Percentiles rank a stretch among this genome's conserved stretches.
Evolutionary conservation across 176 grass and related monocot species (phyloP).

Genomic region (Oryza glumipatula): DNA sequence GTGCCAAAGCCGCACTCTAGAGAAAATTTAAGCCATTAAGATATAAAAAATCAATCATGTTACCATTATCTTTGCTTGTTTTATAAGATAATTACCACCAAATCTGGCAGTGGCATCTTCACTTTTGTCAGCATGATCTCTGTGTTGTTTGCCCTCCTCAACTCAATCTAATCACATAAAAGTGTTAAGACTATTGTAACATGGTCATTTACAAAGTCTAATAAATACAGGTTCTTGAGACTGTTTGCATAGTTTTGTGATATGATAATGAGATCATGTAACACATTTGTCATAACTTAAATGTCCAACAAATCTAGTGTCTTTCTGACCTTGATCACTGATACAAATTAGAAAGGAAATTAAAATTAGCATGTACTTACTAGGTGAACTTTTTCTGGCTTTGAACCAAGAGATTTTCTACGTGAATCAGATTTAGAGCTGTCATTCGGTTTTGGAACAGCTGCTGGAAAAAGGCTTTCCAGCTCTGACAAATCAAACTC

Average conservation of each 20-base stretch:
- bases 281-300: neutral
- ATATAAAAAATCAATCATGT: constrained; percentile 23
- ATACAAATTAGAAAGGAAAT: constrained; percentile 17
- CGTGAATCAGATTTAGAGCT: constrained; percentile 76
- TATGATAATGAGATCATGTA: neutral
- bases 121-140: constrained; percentile 99
- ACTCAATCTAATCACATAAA: constrained; percentile 73
- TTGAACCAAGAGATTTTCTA: constrained; percentile 92
- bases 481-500: constrained; percentile 96
- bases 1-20: constrained; percentile 75
- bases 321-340: neutral
- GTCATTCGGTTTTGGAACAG: constrained; percentile 66
- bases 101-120: constrained; percentile 92
- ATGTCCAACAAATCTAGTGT: neutral
- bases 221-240: neutral
- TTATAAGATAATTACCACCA: constrained; percentile 75
- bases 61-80: constrained; percentile 4
- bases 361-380: constrained; percentile 53
- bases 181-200: constrained; percentile 22
- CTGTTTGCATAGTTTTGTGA: neutral
- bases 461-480: constrained; percentile 84
- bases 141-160: constrained; percentile 96
- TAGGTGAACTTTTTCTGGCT: constrained; percentile 95
- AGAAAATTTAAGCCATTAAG: constrained; percentile 36
- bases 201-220: constrained; percentile 8